Base-by-base conservation (phyloP, 1,284 basidiomycete species). In the Takashimella koratensis region DNA sequence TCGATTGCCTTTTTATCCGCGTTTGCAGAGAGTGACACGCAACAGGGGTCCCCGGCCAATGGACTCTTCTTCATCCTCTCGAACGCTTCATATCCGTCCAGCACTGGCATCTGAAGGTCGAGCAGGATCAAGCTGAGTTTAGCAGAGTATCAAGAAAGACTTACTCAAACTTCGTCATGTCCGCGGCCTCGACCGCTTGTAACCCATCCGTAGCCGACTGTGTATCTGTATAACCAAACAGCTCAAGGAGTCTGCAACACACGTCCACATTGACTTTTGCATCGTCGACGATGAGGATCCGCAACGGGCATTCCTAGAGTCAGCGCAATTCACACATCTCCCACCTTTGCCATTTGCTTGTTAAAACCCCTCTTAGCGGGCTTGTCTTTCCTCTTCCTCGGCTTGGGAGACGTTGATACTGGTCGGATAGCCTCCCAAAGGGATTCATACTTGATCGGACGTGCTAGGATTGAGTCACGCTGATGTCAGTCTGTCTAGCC, bases 211-310 rank as follows among this genome's bases (percentile, higher is more conserved):
- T 36, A 8, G 68, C 70, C 2, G 66, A 56, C 24, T 63, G 60
- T 43, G 71, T 61, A 13, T 59, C 46, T 3, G 49, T 58, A 56
- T 76, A 76, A 3, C 73, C 73, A 48, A 70, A 71, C 52, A 72
- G 60, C 48, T 66, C 67, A 10, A 74, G 59, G 30, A 74, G 67
- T 40, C 69, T 56, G 5, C 51, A 57, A 8, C 69, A 70, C 12
- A 74, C 74, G 6, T 61, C 56, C n/a, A 68, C 51, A 49, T 76
- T 76, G 60, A 73, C 66, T 0, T 54, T 46, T 46, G 71, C 73
- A 55, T 76, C 73, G 49, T 76, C 74, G 1, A 76, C 74, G 2
- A 74, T 56, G 12, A 76, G 60, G 25, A 76, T 69, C 5, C 58
- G 41, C 12, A 74, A 59, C 3, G 73, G 74, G 45, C 54, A 52